A percentile compares a stretch with the other conserved stretches of the same genome.
phyloP scores from a whole-genome alignment of 225 moss, liverwort and hornwort genomes.

The Lunularia cruciata region DNA sequence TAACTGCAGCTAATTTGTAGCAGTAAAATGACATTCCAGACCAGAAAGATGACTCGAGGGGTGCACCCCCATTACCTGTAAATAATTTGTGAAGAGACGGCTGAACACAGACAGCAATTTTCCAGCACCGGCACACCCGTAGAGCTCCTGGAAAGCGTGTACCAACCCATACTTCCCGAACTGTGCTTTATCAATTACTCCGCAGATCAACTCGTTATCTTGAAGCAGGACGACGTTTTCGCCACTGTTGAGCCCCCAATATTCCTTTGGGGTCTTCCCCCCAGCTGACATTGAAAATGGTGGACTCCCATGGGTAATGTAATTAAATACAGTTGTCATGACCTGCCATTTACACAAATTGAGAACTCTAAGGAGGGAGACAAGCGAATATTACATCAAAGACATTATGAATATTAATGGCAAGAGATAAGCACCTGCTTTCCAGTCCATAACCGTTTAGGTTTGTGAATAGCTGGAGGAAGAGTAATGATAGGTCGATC shows the following conservation, averaged over 20 bases:
- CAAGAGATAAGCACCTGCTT: constrained; percentile 61
- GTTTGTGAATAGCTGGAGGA: constrained; percentile 78
- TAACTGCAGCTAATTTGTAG: too few species aligned
- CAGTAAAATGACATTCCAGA: too few species aligned
- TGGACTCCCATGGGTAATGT: constrained; percentile 67
- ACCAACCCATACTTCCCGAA: constrained; percentile 96
- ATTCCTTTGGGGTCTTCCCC: constrained; percentile 89
- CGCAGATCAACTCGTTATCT: constrained; percentile 90
- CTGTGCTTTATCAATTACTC: constrained; percentile 94
- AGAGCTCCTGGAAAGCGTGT: constrained; percentile 93
- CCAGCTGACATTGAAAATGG: constrained; percentile 83
- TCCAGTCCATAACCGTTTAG: constrained; percentile 84
- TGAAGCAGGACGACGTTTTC: constrained; percentile 77
- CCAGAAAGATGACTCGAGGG: too few species aligned
- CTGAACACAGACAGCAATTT: constrained; percentile 88
- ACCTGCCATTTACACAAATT: constrained; percentile 53
- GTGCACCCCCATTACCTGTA: too few species aligned
- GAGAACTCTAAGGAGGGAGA: background rate
- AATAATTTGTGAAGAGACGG: constrained; percentile 87
- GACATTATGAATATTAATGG: background rate
- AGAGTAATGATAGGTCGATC: constrained; percentile 65
- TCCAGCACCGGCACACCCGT: constrained; percentile 82
- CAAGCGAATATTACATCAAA: background rate
- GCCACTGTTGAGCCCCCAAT: constrained; percentile 89
- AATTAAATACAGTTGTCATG: constrained; percentile 84